A percentile compares a stretch with the other conserved stretches of the same genome.
phyloP scores from a whole-genome alignment of 371 early-diverging fungal genomes.

The Mortierella sp. region DNA sequence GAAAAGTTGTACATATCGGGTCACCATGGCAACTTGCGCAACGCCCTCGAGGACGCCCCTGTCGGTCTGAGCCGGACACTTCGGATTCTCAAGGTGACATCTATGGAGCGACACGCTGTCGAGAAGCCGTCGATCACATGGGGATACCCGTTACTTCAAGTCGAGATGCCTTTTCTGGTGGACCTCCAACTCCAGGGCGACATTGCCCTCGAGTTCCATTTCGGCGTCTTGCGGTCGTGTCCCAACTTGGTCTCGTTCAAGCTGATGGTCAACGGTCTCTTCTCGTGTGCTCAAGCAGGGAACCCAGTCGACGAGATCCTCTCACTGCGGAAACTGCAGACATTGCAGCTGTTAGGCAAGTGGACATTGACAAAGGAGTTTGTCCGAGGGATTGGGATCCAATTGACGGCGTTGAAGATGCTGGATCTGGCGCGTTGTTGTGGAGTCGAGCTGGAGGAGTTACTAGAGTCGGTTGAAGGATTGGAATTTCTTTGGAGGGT shows the following conservation, averaged over 20 bases:
- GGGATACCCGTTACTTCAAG: slow-evolving; percentile 19
- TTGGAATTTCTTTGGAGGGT: slow-evolving; percentile 47
- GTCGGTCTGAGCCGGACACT: slow-evolving; percentile 29
- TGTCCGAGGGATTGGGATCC: slow-evolving; percentile 18
- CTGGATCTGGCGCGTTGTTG: slow-evolving; percentile 43
- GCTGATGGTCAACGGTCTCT: slow-evolving; percentile 43
- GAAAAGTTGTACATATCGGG: slow-evolving; percentile 48
- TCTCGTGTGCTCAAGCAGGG: slow-evolving; percentile 33
- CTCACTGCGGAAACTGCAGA: slow-evolving; percentile 31
- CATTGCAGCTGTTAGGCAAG: slow-evolving; percentile 35
- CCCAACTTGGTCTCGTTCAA: slow-evolving; percentile 34
- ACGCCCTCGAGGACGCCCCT: slow-evolving; percentile 41
- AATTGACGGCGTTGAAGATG: slow-evolving; percentile 39
- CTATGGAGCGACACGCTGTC: slow-evolving; percentile 22
- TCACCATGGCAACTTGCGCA: slow-evolving; percentile 23
- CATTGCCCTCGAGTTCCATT: slow-evolving; percentile 47
- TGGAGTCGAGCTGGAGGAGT: slow-evolving; percentile 28
- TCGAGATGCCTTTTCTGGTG: slow-evolving; percentile 33
- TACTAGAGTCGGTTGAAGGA: slow-evolving; percentile 25
- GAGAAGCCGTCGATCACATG: slow-evolving; percentile 35
- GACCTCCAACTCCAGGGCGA: slow-evolving; percentile 52
- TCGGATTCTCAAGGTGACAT: slow-evolving; percentile 40
- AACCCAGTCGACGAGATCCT: slow-evolving; percentile 40
- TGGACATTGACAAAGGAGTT: slow-evolving; percentile 33
- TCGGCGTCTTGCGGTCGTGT: slow-evolving; percentile 31